phyloP scores from a whole-genome alignment of 1,139 yeast species.

The Suhomyces yuchorum region DNA sequence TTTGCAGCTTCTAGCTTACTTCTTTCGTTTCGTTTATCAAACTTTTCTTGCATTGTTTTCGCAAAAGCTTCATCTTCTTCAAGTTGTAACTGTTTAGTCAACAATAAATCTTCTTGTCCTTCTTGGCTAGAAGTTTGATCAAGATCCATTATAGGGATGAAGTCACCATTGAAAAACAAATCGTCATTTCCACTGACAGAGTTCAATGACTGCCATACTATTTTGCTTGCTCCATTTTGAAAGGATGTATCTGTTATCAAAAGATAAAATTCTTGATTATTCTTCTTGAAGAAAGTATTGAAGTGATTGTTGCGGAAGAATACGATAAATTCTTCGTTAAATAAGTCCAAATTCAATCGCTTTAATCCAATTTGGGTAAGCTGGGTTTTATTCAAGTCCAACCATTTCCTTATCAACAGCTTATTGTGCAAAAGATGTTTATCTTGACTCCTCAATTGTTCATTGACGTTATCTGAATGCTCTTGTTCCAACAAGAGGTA shows the following conservation, averaged over 20 bases:
- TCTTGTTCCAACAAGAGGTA: conserved; percentile 25
- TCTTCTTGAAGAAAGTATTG: conserved; percentile 63
- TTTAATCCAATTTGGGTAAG: conserved; percentile 65
- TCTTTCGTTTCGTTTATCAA: conserved; percentile 15
- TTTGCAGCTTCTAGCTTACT: background rate
- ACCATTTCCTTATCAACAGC: conserved; percentile 38
- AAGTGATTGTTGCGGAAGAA: conserved; percentile 88
- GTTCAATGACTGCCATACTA: conserved; percentile 77
- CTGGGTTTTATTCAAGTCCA: conserved; percentile 63
- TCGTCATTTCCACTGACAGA: conserved; percentile 70
- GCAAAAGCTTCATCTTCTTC: conserved; percentile 65
- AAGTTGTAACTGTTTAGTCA: conserved; percentile 59
- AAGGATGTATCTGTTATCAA: conserved; percentile 77
- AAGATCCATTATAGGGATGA: conserved; percentile 44
- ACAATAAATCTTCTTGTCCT: conserved; percentile 38
- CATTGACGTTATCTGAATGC: conserved; percentile 11
- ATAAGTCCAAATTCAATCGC: conserved; percentile 45
- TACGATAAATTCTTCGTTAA: conserved; percentile 50
- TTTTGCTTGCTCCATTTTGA: conserved; percentile 38
- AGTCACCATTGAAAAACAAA: conserved; percentile 63
- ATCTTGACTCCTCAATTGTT: conserved; percentile 9
- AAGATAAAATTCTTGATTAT: conserved; percentile 51
- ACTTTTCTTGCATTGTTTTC: conserved; percentile 40
- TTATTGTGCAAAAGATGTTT: conserved; percentile 20
- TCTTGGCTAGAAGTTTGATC: conserved; percentile 19